A percentile compares a stretch with the other conserved stretches of the same genome.
Conservation (phyloP, 1,284 basidiomycete genomes). For the Marasmius sp. region DNA sequence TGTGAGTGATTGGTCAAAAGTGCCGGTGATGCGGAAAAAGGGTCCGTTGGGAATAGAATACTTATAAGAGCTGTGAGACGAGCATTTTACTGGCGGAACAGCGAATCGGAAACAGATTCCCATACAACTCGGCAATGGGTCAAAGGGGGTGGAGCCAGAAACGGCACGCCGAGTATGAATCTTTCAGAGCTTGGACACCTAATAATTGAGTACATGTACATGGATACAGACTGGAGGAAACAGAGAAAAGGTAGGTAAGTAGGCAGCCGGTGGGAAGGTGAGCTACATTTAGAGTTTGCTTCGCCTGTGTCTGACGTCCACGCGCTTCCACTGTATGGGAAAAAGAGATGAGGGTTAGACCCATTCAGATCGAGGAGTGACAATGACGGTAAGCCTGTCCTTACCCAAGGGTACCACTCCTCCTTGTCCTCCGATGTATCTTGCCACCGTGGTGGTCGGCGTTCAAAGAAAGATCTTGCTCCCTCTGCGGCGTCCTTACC, state of each 20-base stretch:
- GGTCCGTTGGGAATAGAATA: no score
- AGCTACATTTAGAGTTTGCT: background rate
- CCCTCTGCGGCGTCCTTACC: slow-evolving; percentile 48
- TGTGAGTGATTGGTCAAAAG: no score
- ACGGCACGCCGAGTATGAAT: no score
- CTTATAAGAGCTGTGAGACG: no score
- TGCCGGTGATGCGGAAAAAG: no score
- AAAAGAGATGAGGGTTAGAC: background rate
- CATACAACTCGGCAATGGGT: no score
- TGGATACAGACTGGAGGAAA: background rate
- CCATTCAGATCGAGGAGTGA: background rate
- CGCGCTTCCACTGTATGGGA: slow-evolving; percentile 3
- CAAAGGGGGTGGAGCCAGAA: no score
- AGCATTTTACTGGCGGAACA: no score
- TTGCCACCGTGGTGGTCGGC: slow-evolving; percentile 41
- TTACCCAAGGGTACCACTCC: slow-evolving; percentile 52
- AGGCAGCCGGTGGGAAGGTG: background rate
- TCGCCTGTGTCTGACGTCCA: slow-evolving; percentile 6
- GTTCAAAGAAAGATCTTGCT: slow-evolving; percentile 47
- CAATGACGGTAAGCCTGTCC: slow-evolving; percentile 7
- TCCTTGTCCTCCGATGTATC: slow-evolving; percentile 40
- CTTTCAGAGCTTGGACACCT: no score
- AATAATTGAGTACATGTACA: background rate
- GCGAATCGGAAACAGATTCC: no score
- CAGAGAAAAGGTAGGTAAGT: background rate